phyloP scores from a whole-genome alignment of 2,329 filamentous ascomycete genomes.

The Calonectria ilicicola region DNA sequence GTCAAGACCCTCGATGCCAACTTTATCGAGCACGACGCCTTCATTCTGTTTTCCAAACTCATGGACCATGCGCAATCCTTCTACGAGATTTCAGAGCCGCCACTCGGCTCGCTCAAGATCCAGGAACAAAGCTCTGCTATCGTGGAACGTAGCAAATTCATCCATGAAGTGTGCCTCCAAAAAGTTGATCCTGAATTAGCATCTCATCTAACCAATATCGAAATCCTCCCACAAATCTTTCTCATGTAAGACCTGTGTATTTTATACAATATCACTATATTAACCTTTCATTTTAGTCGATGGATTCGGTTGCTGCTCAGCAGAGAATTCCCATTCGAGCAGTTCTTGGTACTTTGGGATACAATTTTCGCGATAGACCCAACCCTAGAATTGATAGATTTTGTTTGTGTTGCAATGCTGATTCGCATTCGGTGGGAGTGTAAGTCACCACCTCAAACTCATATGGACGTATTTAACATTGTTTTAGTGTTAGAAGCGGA shows the following conservation, averaged over 20 bases:
- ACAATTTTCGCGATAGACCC: slow-evolving; percentile 89
- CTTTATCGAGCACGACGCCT: slow-evolving; percentile 92
- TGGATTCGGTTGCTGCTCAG: slow-evolving; percentile 96
- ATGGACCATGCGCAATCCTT: slow-evolving; percentile 91
- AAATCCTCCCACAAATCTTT: slow-evolving; percentile 96
- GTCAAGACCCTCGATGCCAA: slow-evolving; percentile 75
- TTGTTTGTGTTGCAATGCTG: slow-evolving; percentile 95
- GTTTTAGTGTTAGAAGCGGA: slow-evolving; percentile 82
- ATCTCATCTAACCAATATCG: slow-evolving; percentile 82
- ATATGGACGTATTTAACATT: slow-evolving; percentile 34
- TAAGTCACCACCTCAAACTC: slow-evolving; percentile 56
- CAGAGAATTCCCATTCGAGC: slow-evolving; percentile 90
- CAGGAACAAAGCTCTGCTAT: slow-evolving; percentile 67
- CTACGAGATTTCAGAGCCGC: slow-evolving; percentile 73
- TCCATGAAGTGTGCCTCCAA: slow-evolving; percentile 85
- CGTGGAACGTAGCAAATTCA: slow-evolving; percentile 85
- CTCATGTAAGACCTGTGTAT: slow-evolving; percentile 73
- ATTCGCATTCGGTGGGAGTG: slow-evolving; percentile 90
- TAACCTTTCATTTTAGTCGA: slow-evolving; percentile 65
- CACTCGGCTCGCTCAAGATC: slow-evolving; percentile 27
- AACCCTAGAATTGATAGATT: slow-evolving; percentile 82
- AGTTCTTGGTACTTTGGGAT: slow-evolving; percentile 90
- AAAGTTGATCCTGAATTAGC: slow-evolving; percentile 87
- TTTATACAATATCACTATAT: not conserved
- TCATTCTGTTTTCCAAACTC: slow-evolving; percentile 83